Evolutionary conservation across 2,329 filamentous ascomycete genomes (phyloP), one percentile per base, ranked within the genome.

Genomic region (Sarocladiaceae sp.): DNA sequence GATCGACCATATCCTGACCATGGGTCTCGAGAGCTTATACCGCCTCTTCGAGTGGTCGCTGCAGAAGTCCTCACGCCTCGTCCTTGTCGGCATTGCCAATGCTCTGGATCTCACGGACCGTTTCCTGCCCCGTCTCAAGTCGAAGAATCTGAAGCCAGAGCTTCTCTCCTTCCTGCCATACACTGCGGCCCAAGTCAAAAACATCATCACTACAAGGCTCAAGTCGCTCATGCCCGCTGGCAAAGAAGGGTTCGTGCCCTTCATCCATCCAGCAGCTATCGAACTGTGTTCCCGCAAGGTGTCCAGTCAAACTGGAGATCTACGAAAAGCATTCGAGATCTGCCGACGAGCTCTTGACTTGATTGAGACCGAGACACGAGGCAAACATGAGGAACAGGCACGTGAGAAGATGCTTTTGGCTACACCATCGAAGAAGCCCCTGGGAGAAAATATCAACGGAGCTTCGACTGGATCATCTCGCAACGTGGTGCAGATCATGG

Each of bases 11-110:
- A 82, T 98, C 41, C 73, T 98, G 32, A 91, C 87, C 2, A 73
- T 95, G 50, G 91, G 96, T 53, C 70, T 93, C 47, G 88, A 94
- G 53, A 84, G 93, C 45, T 72, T 98, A 12, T 96, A 97, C 66
- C 85, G 82, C 49, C 72, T 98, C n/a, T 96, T 98, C 54, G 90
- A 96, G 60, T 97, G 91, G 90, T 94, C 93, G 1, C 70, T 98
- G 56, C 80, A 88, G 50, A 82, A 82, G 50, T 78, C 79, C 2
- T 96, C 93, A 0, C 80, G 79, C 16, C 80, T 98, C 4, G 72
- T 93, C 27, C 72, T 98, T 15, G 78, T 98, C 41, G 93, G 93
- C 39, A 95, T 98, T 57, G 93, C 93, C 54, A 98, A 98, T 58
- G 93, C 93, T 3, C 73, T 98, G 44, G 93, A 98, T 60, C 72